These are phyloP conservation scores for Tilletiopsis washingtonensis DNA, from an alignment of 1,284 basidiomycete genomes.

Conservation along the genomic window DNA sequence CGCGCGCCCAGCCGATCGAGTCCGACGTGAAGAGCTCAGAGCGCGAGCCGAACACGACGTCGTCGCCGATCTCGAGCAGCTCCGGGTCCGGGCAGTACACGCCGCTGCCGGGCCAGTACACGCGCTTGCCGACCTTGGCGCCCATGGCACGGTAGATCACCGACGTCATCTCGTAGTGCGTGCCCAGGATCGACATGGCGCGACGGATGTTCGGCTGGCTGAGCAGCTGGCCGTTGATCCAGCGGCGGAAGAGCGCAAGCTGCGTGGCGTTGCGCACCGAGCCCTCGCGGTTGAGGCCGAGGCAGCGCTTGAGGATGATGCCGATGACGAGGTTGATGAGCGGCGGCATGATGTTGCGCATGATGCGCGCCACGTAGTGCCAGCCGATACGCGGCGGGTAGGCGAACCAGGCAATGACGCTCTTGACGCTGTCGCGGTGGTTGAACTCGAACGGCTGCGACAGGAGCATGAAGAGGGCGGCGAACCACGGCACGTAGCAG, in stretches of 20 bases:
- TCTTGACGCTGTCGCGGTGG: conserved; percentile 44
- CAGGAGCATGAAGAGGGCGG: conserved; percentile 45
- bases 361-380: conserved; percentile 45
- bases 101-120: conserved; percentile 47
- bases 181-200: conserved; percentile 42
- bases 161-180: conserved; percentile 47
- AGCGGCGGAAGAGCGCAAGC: conserved; percentile 43
- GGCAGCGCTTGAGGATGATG: conserved; percentile 39
- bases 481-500: conserved; percentile 46
- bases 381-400: conserved; percentile 45
- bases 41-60: conserved; percentile 46
- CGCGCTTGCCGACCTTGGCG: conserved; percentile 43
- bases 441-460: conserved; percentile 44
- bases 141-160: conserved; percentile 47
- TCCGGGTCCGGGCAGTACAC: conserved; percentile 47
- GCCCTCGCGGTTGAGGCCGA: conserved; percentile 45
- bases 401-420: conserved; percentile 46
- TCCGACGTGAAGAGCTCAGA: conserved; percentile 47
- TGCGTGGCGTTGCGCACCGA: conserved; percentile 47
- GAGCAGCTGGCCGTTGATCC: conserved; percentile 41
- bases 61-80: conserved; percentile 46
- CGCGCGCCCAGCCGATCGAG: conserved; percentile 45
- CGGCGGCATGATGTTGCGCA: conserved; percentile 44
- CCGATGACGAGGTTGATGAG: conserved; percentile 42
- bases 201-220: conserved; percentile 39